These are phyloP conservation scores for Adansonia digitata DNA, from an alignment of 345 rosid species.

Conservation along the genomic window DNA sequence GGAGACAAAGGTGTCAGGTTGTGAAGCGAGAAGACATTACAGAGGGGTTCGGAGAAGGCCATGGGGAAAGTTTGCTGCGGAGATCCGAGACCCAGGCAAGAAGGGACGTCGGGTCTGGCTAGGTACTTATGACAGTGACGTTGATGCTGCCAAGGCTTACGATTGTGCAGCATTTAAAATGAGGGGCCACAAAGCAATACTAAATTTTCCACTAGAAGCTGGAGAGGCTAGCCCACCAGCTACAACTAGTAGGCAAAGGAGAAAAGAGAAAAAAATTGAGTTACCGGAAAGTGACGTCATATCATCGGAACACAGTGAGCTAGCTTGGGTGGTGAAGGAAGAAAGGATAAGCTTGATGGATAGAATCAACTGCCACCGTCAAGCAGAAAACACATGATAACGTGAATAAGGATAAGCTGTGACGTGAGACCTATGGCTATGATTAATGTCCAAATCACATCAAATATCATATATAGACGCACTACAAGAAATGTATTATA, in stretches of 20 bases:
- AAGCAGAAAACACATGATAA: neutral
- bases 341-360: slow-evolving; percentile 5
- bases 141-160: slow-evolving; percentile 89
- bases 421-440: neutral
- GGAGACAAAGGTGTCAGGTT: neutral
- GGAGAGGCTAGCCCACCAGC: slow-evolving; percentile 49
- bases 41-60: slow-evolving; percentile 92
- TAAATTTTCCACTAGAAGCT: slow-evolving; percentile 84
- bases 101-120: slow-evolving; percentile 89
- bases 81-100: slow-evolving; percentile 76
- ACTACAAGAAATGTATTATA: neutral
- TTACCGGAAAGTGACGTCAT: slow-evolving; percentile 7
- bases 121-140: slow-evolving; percentile 56
- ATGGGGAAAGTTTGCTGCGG: slow-evolving; percentile 94
- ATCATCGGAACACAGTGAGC: neutral
- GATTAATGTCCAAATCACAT: neutral
- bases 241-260: slow-evolving; percentile 47
- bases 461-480: neutral
- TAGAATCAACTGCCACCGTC: neutral
- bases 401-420: neutral
- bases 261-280: slow-evolving; percentile 25
- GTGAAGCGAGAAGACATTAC: slow-evolving; percentile 47
- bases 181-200: slow-evolving; percentile 80
- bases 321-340: slow-evolving; percentile 4
- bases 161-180: slow-evolving; percentile 79